Conservation (phyloP, 1,284 basidiomycete species). For the Ustilago shanxiensis region DNA sequence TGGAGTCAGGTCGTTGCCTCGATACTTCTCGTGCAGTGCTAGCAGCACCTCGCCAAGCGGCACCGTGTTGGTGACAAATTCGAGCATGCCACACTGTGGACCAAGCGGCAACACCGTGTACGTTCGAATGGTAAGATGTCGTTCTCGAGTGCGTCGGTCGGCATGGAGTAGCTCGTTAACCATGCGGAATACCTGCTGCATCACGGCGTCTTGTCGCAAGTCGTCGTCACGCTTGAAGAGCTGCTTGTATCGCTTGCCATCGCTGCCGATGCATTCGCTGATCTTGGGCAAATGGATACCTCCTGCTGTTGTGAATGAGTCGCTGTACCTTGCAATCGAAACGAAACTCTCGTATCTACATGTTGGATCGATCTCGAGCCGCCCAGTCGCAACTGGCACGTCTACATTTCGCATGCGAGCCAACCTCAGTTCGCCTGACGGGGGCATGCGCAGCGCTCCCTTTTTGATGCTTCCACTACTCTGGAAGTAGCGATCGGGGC, state of each 20-base stretch:
- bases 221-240: conserved; percentile 95
- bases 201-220: conserved; percentile 94
- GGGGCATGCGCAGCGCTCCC: conserved; percentile 42
- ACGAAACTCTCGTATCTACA: conserved; percentile 75
- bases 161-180: conserved; percentile 82
- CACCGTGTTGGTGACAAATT: conserved; percentile 87
- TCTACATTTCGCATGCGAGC: conserved; percentile 38
- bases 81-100: conserved; percentile 84
- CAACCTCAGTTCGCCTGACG: conserved; percentile 41
- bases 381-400: conserved; percentile 81
- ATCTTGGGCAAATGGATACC: conserved; percentile 89
- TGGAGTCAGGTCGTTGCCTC: conserved; percentile 43
- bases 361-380: conserved; percentile 80
- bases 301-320: conserved; percentile 78
- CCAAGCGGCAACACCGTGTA: conserved; percentile 92
- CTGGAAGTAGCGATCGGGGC: conserved; percentile 41
- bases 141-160: conserved; percentile 81
- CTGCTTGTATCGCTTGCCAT: conserved; percentile 82
- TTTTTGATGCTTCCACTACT: conserved; percentile 43
- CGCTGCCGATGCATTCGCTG: conserved; percentile 78
- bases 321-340: conserved; percentile 74
- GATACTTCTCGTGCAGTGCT: conserved; percentile 74
- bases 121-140: conserved; percentile 81
- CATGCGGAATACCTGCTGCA: conserved; percentile 96
- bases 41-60: conserved; percentile 79